Percentiles rank a stretch among this genome's conserved stretches.
Conservation (phyloP, 371 early-diverging fungal species). For the Dinochytrium kinnereticum region DNA sequence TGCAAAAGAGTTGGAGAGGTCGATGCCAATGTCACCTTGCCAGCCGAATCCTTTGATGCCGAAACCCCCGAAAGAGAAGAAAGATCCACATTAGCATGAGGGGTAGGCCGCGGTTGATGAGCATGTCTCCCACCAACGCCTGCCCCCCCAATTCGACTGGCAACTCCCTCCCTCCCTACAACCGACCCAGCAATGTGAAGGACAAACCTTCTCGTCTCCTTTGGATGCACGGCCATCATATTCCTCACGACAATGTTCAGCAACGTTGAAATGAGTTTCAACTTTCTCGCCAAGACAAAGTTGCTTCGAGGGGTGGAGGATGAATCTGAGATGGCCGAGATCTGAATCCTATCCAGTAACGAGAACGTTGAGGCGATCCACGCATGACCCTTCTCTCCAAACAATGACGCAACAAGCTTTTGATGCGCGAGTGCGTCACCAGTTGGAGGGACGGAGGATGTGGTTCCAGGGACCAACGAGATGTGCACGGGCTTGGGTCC, state of each 20-base stretch:
- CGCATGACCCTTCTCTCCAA: slow-evolving; percentile 48
- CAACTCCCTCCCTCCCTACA: slow-evolving; percentile 14
- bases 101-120: too few species aligned
- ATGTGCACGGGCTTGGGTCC: slow-evolving; percentile 48
- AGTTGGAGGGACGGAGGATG: too few species aligned
- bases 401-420: slow-evolving; percentile 37
- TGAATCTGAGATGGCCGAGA: too few species aligned
- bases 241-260: slow-evolving; percentile 51
- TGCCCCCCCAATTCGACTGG: neutral
- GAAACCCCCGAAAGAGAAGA: too few species aligned
- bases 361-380: slow-evolving; percentile 49
- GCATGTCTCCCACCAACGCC: too few species aligned
- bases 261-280: slow-evolving; percentile 52
- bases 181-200: slow-evolving; percentile 30
- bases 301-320: slow-evolving; percentile 38
- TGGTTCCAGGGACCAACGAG: slow-evolving; percentile 26
- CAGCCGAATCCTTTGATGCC: neutral
- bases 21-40: neutral
- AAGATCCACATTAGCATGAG: too few species aligned
- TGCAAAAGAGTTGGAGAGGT: slow-evolving; percentile 31
- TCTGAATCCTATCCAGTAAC: slow-evolving; percentile 46
- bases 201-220: slow-evolving; percentile 48
- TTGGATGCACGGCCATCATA: slow-evolving; percentile 44
- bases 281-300: slow-evolving; percentile 40
- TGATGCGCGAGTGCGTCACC: neutral